These are phyloP conservation scores for Quercus engelmannii DNA, from an alignment of 306 rosid species.

Conservation along the genomic window DNA sequence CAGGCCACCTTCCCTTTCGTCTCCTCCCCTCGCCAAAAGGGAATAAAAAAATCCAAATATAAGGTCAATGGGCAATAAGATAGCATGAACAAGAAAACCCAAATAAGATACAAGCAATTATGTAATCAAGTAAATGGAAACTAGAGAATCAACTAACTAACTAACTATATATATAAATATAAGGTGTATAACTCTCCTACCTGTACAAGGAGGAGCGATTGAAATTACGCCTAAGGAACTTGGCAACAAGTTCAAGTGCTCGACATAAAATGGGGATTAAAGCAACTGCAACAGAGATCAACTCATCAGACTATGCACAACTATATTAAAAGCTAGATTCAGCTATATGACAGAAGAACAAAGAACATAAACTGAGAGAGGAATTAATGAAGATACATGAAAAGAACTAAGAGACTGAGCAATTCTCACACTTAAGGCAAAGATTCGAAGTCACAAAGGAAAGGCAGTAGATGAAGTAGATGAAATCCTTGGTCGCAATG, in stretches of 20 bases:
- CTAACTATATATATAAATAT: neutral
- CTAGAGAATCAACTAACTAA: neutral
- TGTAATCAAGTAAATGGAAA: neutral
- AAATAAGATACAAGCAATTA: neutral
- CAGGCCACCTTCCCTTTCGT: no score
- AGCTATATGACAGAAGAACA: neutral
- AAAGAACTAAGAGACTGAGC: constrained; percentile 12
- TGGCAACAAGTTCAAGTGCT: constrained; percentile 83
- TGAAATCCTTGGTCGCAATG: constrained; percentile 74
- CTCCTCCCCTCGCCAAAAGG: no score
- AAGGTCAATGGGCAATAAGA: neutral
- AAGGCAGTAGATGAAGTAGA: constrained; percentile 79
- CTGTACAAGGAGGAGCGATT: constrained; percentile 84
- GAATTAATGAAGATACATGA: neutral
- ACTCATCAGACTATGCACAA: constrained; percentile 18
- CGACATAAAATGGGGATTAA: constrained; percentile 86
- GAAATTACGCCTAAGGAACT: constrained; percentile 92
- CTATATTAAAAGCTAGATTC: neutral
- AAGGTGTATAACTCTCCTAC: constrained; percentile 34
- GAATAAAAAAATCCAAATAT: no score
- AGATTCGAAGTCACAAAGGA: constrained; percentile 73
- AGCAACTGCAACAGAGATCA: constrained; percentile 66
- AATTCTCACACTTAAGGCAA: constrained; percentile 75
- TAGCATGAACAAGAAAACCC: neutral
- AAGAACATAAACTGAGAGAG: neutral